Percentiles rank a stretch among this genome's conserved stretches.
Conservation (phyloP, 257 asterid genomes). For the Plantago elongata region DNA sequence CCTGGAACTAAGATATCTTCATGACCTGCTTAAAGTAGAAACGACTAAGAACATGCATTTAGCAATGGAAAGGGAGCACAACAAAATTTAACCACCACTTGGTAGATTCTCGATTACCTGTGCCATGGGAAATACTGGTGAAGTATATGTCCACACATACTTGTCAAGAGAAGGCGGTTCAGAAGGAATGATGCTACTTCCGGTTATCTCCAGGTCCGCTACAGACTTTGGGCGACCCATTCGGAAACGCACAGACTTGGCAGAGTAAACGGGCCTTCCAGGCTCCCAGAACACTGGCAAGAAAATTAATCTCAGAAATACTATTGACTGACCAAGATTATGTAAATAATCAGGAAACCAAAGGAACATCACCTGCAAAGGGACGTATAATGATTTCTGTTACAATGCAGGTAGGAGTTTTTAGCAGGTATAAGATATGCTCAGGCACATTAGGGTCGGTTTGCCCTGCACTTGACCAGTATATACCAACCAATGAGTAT, state of each 20-base stretch:
- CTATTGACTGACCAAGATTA: not conserved
- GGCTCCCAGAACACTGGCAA: conserved; percentile 37
- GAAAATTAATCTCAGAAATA: not conserved
- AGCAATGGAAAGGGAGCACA: too few relatives aligned
- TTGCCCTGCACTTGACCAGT: conserved; percentile 65
- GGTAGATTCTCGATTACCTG: conserved; percentile 26
- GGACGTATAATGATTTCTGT: conserved; percentile 49
- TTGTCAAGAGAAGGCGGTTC: conserved; percentile 39
- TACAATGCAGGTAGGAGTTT: conserved; percentile 32
- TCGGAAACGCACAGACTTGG: conserved; percentile 52
- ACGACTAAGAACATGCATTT: too few relatives aligned
- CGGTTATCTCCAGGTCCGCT: conserved; percentile 16
- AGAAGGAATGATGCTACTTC: conserved; percentile 16
- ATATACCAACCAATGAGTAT: conserved; percentile 20
- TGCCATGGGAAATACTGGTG: conserved; percentile 40
- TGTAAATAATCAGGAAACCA: not conserved
- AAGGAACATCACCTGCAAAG: conserved; percentile 40
- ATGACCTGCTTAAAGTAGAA: too few relatives aligned
- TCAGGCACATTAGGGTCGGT: conserved; percentile 46
- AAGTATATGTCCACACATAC: conserved; percentile 42
- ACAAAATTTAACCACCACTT: not conserved
- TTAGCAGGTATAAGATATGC: conserved; percentile 38
- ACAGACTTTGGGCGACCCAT: conserved; percentile 42
- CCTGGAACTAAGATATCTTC: too few relatives aligned
- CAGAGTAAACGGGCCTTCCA: conserved; percentile 50